A percentile compares a stretch with the other conserved stretches of the same genome.
Evolutionary conservation across 2,329 filamentous ascomycete species (phyloP).

Genomic region (Rutstroemia sp.): DNA sequence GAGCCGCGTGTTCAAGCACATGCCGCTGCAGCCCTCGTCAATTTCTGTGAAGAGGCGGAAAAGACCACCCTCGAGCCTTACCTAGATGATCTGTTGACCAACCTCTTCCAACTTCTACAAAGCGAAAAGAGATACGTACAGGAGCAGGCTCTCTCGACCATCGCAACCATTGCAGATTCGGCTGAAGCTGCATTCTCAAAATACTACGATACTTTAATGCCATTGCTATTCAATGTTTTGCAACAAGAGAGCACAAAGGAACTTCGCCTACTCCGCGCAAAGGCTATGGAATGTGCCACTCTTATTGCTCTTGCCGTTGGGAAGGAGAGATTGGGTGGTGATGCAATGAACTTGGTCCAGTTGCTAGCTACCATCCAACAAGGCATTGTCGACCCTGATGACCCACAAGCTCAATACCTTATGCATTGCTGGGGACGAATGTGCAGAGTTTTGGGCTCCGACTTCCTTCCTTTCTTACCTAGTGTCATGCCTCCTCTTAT

Average conservation of each 20-base stretch:
- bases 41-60: constrained; percentile 98
- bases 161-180: constrained; percentile 97
- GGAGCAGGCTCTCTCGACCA: constrained; percentile 94
- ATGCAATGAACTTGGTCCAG: constrained; percentile 82
- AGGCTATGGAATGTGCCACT: constrained; percentile 98
- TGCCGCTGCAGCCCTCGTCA: constrained; percentile 93
- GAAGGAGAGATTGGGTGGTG: constrained; percentile 80
- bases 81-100: constrained; percentile 76
- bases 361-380: constrained; percentile 81
- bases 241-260: constrained; percentile 90
- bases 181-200: constrained; percentile 90
- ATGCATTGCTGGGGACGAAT: constrained; percentile 99
- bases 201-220: constrained; percentile 96
- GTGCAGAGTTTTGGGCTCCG: constrained; percentile 85
- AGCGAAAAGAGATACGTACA: constrained; percentile 95
- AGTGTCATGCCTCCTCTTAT: constrained; percentile 92
- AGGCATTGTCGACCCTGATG: constrained; percentile 81
- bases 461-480: constrained; percentile 87
- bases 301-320: constrained; percentile 92
- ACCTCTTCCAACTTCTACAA: constrained; percentile 80
- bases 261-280: constrained; percentile 81
- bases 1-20: constrained; percentile 95
- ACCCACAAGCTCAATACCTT: constrained; percentile 92
- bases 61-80: constrained; percentile 88
- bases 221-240: constrained; percentile 81